Base-by-base conservation (phyloP, 208 protist genomes). In the Blechomonas ayalai region DNA sequence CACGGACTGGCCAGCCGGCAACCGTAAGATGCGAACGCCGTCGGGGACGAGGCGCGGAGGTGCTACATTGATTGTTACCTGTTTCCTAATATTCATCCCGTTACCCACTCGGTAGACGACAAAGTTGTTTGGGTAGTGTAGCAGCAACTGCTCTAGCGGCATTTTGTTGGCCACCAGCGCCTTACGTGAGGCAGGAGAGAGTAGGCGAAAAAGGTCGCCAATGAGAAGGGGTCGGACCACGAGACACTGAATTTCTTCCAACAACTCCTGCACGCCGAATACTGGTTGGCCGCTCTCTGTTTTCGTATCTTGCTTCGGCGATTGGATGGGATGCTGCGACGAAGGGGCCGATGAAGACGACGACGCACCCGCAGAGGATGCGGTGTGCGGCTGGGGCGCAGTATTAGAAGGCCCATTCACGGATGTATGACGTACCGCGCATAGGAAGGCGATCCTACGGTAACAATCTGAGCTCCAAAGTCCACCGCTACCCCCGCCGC, bases 91-190 rank as follows among this genome's bases (percentile, higher is more conserved):
- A n/a, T n/a, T n/a, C n/a, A n/a, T n/a, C n/a, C n/a, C n/a, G n/a
- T n/a, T n/a, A n/a, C 32, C 9, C 12, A 15, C 9, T 29, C 65
- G 59, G 27, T 49, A 76, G 2, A 78, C 10, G 4, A 25, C 28
- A 57, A 86, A 86, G 47, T 79, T 43, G 13, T 58, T n/a, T 2
- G 77, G 73, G 13, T 78, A 65, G 22, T 67, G 68, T 7, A 78
- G 31, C n/a, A 86, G 55, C 13, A 86, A 27, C 36, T 73, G 53
- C 44, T 86, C 77, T 10, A 86, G 41, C 10, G 77, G 77, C 1
- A 72, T 44, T n/a, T 60, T 52, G 29, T 72, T 62, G 3, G 54
- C 44, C 0, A 51, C 42, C n/a, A 86, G 50, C 2, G 58, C 61
- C 22, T 61, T 55, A 3, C 52, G 54, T 6, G 64, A 59, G 1